Conservation (phyloP, 1,284 basidiomycete genomes). For the Ustilago tritici region DNA sequence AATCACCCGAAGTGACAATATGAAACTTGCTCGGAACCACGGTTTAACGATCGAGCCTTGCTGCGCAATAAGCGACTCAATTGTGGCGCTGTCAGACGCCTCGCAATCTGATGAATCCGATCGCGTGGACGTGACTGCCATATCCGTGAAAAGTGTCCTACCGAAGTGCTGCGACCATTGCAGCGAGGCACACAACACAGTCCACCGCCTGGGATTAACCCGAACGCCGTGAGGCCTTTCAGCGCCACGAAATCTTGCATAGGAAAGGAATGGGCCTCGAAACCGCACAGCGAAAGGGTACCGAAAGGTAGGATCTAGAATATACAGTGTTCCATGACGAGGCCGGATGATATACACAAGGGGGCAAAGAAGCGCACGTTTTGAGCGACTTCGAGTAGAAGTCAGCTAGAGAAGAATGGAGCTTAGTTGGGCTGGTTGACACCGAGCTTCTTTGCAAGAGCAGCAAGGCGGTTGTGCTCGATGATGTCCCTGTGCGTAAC, state of each 20-base stretch:
- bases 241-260: neutral
- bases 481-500: conserved; percentile 53
- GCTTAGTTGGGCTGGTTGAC: conserved; percentile 49
- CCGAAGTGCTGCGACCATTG: neutral
- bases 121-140: neutral
- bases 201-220: neutral
- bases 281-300: neutral
- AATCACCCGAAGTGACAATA: neutral
- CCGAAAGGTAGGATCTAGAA: conserved; percentile 5
- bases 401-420: neutral
- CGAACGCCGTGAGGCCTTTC: neutral
- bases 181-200: neutral
- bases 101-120: neutral
- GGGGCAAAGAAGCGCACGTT: neutral
- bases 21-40: neutral
- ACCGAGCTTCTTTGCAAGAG: conserved; percentile 63
- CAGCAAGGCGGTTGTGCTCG: conserved; percentile 68
- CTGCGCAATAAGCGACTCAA: neutral
- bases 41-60: neutral
- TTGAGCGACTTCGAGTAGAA: conserved; percentile 1
- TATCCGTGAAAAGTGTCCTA: neutral
- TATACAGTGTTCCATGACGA: conserved; percentile 36
- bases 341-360: conserved; percentile 41
- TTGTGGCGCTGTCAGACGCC: neutral
- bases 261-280: neutral